Evolutionary conservation across 2,329 filamentous ascomycete genomes (phyloP), one percentile per base, ranked within the genome.

Genomic region (Aureobasidium sp.): DNA sequence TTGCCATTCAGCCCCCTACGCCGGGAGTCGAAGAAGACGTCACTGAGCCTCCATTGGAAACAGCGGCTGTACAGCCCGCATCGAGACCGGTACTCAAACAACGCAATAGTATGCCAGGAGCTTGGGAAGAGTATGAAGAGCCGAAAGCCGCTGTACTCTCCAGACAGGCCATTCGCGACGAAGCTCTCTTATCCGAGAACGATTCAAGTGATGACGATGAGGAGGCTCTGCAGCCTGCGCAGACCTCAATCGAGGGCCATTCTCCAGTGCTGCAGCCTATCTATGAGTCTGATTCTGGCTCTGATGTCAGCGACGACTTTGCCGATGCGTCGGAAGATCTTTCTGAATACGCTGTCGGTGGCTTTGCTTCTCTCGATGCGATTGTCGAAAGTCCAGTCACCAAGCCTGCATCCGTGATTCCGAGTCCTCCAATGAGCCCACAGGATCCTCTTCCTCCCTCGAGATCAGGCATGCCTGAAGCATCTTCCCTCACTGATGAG

Each of bases 311-410:
- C 45, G 84, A 79, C 56, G 76, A 87, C 21, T 90, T 88, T 64
- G 88, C 84, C 58, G 87, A 90, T 67, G 86, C 86, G 1, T 84
- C 84, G 51, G 87, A 90, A 67, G 84, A 89, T 56, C 71, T 85
- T 0, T 80, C 79, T 0, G 83, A 88, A 12, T 63, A 75, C 3
- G 83, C 85, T 34, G 78, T 77, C 2, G 79, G 79, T 41, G 86
- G 84, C 0, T 90, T 88, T 61, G 74, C 81, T 62, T 90, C 85
- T 4, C 73, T 90, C 6, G 78, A 90, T 66, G 86, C 86, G 10
- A 79, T 90, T 7, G 76, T 88, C 1, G 79, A 83, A 17, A 81
- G 76, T 41, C 81, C 85, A 3, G 61, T 73, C 1, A 57, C 63
- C 5, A 51, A 56, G 16, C 39, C 60, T 8, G 41, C 57, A 16